phyloP scores from a whole-genome alignment of 352 stramenopile genomes.

The Pythium vanterpoolii region DNA sequence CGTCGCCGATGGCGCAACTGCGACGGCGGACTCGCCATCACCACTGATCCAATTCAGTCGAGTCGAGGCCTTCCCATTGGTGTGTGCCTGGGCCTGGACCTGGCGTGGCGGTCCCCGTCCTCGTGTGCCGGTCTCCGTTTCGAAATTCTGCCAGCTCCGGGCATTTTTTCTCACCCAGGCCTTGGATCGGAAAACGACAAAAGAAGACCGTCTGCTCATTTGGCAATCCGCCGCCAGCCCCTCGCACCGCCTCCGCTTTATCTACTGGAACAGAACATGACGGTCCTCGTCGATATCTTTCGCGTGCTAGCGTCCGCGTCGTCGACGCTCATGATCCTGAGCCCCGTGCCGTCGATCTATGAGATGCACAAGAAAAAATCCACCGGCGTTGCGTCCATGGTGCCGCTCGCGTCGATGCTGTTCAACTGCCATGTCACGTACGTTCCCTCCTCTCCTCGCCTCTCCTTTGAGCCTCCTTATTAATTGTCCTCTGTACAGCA shows the following conservation, averaged over 20 bases:
- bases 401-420: conserved; percentile 21
- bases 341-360: conserved; percentile 17
- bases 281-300: conserved; percentile 17
- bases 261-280: not conserved
- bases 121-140: not conserved
- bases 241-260: not conserved
- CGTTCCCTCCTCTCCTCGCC: not conserved
- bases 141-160: not conserved
- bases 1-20: not conserved
- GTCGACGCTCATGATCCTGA: conserved; percentile 23
- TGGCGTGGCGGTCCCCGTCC: not conserved
- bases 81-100: too few species aligned
- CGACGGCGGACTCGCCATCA: not conserved
- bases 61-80: too few species aligned
- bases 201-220: not conserved
- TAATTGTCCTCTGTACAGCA: not conserved
- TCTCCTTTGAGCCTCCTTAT: not conserved
- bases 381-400: conserved; percentile 17
- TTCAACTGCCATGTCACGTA: conserved; percentile 23
- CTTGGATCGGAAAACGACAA: not conserved
- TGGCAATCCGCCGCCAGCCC: not conserved
- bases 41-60: too few species aligned
- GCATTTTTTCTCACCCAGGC: not conserved
- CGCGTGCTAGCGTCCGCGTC: conserved; percentile 18
- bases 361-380: conserved; percentile 15